Conservation (phyloP, 106 monocot species). For the Phalaenopsis equestris region DNA sequence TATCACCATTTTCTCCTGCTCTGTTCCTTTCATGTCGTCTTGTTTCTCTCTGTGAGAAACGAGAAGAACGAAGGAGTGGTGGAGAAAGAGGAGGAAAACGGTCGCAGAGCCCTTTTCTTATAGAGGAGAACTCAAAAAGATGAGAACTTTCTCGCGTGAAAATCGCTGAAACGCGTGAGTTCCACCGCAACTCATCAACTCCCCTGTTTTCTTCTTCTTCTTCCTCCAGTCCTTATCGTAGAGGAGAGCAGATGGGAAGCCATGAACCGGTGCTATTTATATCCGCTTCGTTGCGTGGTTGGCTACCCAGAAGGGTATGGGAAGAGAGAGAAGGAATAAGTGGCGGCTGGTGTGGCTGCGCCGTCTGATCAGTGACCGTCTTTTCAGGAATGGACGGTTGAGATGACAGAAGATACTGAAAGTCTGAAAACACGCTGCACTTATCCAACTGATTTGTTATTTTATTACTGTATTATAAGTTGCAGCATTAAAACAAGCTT, state of each 20-base stretch:
- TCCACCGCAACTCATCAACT: neutral
- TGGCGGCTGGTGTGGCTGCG: constrained; percentile 3
- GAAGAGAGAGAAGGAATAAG: neutral
- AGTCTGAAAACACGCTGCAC: neutral
- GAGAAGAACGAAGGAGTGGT: neutral
- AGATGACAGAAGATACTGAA: neutral
- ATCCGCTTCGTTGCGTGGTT: neutral
- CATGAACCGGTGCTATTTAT: neutral
- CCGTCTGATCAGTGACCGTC: constrained; percentile 3
- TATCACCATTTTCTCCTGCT: constrained; percentile 10
- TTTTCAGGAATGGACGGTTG: neutral
- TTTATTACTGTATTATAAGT: neutral
- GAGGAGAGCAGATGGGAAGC: neutral
- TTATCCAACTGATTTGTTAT: neutral
- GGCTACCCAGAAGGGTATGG: neutral
- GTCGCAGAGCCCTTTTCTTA: neutral
- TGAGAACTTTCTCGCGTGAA: neutral
- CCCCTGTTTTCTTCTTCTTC: neutral
- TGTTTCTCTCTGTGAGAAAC: neutral
- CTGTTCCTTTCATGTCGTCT: neutral
- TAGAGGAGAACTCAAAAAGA: neutral
- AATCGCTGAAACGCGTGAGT: neutral
- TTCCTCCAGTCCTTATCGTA: neutral
- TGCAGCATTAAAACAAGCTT: no score
- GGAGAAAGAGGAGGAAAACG: neutral